Percentiles rank a stretch among this genome's conserved stretches.
Evolutionary conservation across 805 yeast species (phyloP).

Genomic region (Metschnikowia borealis): DNA sequence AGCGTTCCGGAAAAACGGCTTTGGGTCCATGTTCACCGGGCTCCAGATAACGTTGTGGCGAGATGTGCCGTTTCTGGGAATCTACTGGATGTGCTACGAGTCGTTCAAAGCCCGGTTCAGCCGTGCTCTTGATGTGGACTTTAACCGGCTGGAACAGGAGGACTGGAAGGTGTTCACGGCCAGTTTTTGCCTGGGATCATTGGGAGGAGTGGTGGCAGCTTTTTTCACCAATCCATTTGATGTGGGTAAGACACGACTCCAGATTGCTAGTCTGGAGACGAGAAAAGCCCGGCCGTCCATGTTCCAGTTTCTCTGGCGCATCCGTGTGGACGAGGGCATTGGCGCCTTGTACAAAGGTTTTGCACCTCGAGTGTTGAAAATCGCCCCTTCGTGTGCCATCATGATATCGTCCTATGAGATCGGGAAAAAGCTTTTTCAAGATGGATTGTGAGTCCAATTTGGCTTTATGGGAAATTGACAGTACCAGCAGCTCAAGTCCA

Average conservation of each 20-base stretch:
- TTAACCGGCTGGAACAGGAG: slow-evolving; percentile 16
- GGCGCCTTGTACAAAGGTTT: slow-evolving; percentile 83
- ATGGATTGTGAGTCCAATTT: slow-evolving; percentile 2
- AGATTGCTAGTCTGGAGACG: slow-evolving; percentile 44
- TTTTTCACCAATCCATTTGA: slow-evolving; percentile 90
- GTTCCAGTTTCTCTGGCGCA: slow-evolving; percentile 61
- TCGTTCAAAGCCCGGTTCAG: slow-evolving; percentile 29
- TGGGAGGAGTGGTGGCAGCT: slow-evolving; percentile 84
- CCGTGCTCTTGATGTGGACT: slow-evolving; percentile 21
- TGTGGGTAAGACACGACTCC: slow-evolving; percentile 92
- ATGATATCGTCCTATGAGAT: slow-evolving; percentile 95
- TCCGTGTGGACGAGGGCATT: slow-evolving; percentile 71
- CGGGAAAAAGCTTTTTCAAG: slow-evolving; percentile 56
- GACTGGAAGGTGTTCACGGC: slow-evolving; percentile 49
- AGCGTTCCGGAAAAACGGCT: slow-evolving; percentile 56
- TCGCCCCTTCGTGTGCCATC: slow-evolving; percentile 97
- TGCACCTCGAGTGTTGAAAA: slow-evolving; percentile 79
- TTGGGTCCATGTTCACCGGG: slow-evolving; percentile 72
- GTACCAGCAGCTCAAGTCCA: too few species aligned
- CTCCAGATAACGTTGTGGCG: slow-evolving; percentile 87
- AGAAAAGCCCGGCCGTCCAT: slow-evolving; percentile 44
- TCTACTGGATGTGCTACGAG: slow-evolving; percentile 91
- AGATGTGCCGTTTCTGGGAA: slow-evolving; percentile 95
- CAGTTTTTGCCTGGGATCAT: slow-evolving; percentile 76
- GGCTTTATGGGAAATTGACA: too few species aligned